Percentiles rank a stretch among this genome's conserved stretches.
Conservation (phyloP, 192 early-diverging fungal genomes). For the Mortierella claussenii region DNA sequence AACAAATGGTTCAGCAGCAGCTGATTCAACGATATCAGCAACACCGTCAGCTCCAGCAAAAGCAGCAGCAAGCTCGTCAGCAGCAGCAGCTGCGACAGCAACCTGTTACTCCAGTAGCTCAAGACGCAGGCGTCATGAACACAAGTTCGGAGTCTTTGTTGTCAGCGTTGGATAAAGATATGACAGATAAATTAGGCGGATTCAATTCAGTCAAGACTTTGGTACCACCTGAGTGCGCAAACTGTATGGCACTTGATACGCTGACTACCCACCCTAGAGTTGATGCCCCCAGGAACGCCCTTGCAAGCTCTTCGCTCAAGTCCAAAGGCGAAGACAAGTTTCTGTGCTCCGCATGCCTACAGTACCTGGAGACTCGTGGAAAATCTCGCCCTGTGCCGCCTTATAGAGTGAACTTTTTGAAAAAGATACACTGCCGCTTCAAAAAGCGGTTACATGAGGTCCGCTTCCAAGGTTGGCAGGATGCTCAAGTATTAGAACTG, state of each 20-base stretch:
- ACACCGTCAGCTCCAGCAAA: constrained; percentile 31
- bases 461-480: constrained; percentile 48
- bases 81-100: constrained; percentile 14
- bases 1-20: constrained; percentile 21
- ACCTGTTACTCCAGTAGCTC: background rate
- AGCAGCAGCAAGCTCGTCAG: constrained; percentile 29
- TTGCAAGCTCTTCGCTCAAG: background rate
- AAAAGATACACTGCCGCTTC: constrained; percentile 40
- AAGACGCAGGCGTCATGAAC: background rate
- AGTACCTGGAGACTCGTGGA: constrained; percentile 20
- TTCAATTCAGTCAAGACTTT: background rate
- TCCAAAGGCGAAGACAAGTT: background rate
- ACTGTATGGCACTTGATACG: constrained; percentile 26
- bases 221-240: constrained; percentile 22
- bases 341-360: constrained; percentile 16
- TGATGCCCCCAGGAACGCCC: background rate
- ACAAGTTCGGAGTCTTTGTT: too few relatives aligned
- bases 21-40: constrained; percentile 40
- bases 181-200: background rate
- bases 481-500: constrained; percentile 37
- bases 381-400: constrained; percentile 27
- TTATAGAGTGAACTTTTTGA: constrained; percentile 32
- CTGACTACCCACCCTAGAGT: constrained; percentile 9
- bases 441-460: constrained; percentile 30
- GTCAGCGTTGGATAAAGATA: background rate